Conservation (phyloP, 345 rosid genomes). For the Conringia planisiliqua region DNA sequence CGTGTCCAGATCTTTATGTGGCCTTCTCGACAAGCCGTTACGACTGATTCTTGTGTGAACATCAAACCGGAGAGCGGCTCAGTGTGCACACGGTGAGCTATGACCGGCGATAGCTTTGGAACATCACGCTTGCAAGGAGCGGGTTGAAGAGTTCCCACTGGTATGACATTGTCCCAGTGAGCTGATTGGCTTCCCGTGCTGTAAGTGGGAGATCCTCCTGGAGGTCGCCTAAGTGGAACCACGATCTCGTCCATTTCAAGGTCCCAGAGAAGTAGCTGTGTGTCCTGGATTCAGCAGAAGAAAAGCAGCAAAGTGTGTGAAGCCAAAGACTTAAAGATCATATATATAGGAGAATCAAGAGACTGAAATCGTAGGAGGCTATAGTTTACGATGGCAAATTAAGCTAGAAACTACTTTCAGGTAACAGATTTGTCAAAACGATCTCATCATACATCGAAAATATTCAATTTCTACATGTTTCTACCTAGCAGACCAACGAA, state of each 20-base stretch:
- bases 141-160: slow-evolving; percentile 81
- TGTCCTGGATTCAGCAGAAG: slow-evolving; percentile 54
- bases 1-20: slow-evolving; percentile 95
- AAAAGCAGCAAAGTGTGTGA: neutral
- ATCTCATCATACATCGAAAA: neutral
- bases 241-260: slow-evolving; percentile 97
- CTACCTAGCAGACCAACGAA: neutral
- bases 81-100: slow-evolving; percentile 84
- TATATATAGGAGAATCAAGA: neutral
- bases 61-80: slow-evolving; percentile 92
- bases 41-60: slow-evolving; percentile 85
- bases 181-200: slow-evolving; percentile 97
- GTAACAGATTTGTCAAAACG: neutral
- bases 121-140: slow-evolving; percentile 93
- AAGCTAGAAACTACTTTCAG: neutral
- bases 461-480: neutral
- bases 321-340: slow-evolving; percentile 4
- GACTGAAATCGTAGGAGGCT: neutral
- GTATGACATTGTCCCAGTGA: slow-evolving; percentile 86
- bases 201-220: slow-evolving; percentile 97
- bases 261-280: slow-evolving; percentile 96
- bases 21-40: slow-evolving; percentile 91
- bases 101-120: slow-evolving; percentile 87
- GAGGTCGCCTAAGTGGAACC: slow-evolving; percentile 82
- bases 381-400: neutral